Base-by-base conservation (phyloP, 192 early-diverging fungal species). In the Geranomyces variabilis region DNA sequence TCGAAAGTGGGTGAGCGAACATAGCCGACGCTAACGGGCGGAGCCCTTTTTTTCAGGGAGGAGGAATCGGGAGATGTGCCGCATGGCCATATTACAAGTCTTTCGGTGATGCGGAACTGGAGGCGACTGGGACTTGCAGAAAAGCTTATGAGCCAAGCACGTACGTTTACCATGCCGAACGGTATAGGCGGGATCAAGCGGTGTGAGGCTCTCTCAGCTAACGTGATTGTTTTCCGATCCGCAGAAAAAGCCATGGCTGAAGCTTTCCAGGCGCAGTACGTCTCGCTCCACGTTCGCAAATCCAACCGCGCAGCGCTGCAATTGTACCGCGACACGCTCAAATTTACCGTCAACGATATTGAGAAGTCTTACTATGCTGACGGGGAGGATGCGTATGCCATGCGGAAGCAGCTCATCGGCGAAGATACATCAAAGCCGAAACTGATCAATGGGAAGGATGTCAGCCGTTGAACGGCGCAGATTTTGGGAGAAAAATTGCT, bases 361-460 rank as follows among this genome's bases (percentile, higher is more conserved):
- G 97, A 99, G 76, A 91, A 92, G 71, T 93, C 93, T 70, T 99
- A 99, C 78, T 99, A 99, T 79, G 97, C 95, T 4, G 96, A 99
- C 77, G 97, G 97, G 22, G 97, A 99, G 67, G 79, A 78, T 66
- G 77, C 77, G 13, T 78, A 78, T 55, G 66, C 71, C 44, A 78
- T 78, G 77, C 60, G 69, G 21, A 76, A 76, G 48, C 15, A 66
- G 14, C 45, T 76, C 14, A 29, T 24, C 22, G 46, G 29, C 15
- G 47, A 63, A 33, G 63, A 58, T 15, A 45, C 46, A 31, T 17
- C 47, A 26, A 67, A 51, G 51, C 31, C 66, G 22, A 67, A 67
- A 67, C 21, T 41, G 4, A 29, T 56, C 26, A 67, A 64, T 45
- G 63, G 63, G 41, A 41, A 64, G 63, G 63, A 60, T 31, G 29